Evolutionary conservation across 1,284 basidiomycete species (phyloP).

Genomic region (Termitomyces sp.): DNA sequence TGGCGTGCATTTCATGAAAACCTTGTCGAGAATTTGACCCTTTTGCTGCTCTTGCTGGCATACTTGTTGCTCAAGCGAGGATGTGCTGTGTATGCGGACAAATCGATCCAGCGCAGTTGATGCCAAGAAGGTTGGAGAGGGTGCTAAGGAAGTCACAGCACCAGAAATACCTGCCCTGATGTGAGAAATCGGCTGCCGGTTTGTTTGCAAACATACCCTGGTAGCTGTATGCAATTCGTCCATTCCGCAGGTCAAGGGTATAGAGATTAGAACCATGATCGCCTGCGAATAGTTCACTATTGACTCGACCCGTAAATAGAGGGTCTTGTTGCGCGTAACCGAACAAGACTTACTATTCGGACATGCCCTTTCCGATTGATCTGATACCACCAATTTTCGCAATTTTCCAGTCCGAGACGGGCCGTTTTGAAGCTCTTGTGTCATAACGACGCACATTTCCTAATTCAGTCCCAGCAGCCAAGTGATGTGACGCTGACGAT

Average conservation of each 20-base stretch:
- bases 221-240: conserved; percentile 66
- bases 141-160: conserved; percentile 58
- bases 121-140: conserved; percentile 46
- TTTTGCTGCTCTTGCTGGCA: conserved; percentile 56
- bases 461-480: conserved; percentile 72
- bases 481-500: conserved; percentile 40
- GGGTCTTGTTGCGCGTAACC: conserved; percentile 1
- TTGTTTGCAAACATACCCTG: conserved; percentile 44
- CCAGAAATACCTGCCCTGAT: conserved; percentile 56
- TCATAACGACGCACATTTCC: conserved; percentile 82
- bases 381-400: conserved; percentile 67
- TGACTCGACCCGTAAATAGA: conserved; percentile 2
- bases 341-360: conserved; percentile 60
- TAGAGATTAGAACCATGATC: conserved; percentile 70
- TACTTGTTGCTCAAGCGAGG: conserved; percentile 44
- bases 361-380: conserved; percentile 52
- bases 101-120: conserved; percentile 67
- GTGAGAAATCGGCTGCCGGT: not conserved
- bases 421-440: conserved; percentile 66
- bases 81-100: conserved; percentile 68
- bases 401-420: conserved; percentile 65
- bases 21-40: conserved; percentile 63
- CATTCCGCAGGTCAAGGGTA: conserved; percentile 73
- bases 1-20: conserved; percentile 64
- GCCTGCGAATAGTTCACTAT: conserved; percentile 72